These are phyloP conservation scores for Macroventuria anomochaeta DNA, from an alignment of 2,329 filamentous ascomycete genomes.

Conservation along the genomic window DNA sequence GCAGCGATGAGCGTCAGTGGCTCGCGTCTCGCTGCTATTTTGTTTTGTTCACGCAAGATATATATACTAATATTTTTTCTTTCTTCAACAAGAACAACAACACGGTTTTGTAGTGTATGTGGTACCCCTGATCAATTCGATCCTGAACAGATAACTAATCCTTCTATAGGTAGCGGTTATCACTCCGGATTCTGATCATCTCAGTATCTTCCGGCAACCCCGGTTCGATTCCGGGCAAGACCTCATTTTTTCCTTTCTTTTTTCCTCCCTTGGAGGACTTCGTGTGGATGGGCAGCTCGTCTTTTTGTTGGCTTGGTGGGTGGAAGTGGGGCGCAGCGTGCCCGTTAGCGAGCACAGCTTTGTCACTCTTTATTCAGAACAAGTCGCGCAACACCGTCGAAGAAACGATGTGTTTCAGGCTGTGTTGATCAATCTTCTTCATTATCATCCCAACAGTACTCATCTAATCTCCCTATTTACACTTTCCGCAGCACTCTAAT, in stretches of 20 bases:
- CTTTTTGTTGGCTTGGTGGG: background rate
- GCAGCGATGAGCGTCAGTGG: no score
- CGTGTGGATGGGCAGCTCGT: background rate
- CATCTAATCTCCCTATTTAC: conserved; percentile 8
- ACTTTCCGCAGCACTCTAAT: background rate
- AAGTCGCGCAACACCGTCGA: no score
- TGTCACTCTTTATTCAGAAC: no score
- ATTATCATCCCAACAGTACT: background rate
- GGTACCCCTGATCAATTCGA: conserved; percentile 1
- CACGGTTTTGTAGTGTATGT: conserved; percentile 15
- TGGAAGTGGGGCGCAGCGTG: background rate
- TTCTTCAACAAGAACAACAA: background rate
- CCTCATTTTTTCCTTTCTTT: conserved; percentile 4
- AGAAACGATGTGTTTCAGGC: no score
- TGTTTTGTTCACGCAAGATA: background rate
- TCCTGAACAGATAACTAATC: conserved; percentile 1
- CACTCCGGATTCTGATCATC: conserved; percentile 25
- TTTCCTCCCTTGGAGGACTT: no score
- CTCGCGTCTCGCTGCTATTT: background rate
- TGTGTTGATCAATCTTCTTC: background rate
- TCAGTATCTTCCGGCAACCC: conserved; percentile 24
- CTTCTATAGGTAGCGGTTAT: conserved; percentile 19
- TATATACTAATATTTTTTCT: background rate
- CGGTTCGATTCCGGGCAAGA: conserved; percentile 27
- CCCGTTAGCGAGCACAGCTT: background rate